A percentile compares a stretch with the other conserved stretches of the same genome.
Evolutionary conservation across 495 filamentous ascomycete genomes (phyloP).

Genomic region (Cenococcum geophilum): DNA sequence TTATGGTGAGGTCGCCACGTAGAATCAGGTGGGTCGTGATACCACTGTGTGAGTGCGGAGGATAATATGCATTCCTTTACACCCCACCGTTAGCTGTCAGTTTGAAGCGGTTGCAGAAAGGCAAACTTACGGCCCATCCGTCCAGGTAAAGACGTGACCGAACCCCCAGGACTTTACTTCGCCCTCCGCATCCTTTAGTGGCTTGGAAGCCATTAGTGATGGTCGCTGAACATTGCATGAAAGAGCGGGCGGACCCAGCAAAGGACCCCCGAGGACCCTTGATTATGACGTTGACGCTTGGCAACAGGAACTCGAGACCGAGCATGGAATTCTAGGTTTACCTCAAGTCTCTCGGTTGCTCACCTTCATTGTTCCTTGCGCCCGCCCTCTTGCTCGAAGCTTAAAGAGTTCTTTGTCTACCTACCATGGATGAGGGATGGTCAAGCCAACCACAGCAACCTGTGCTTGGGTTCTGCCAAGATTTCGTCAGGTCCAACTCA

Average conservation of each 20-base stretch:
- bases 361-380: neutral
- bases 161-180: slow-evolving; percentile 75
- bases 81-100: slow-evolving; percentile 2
- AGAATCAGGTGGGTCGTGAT: slow-evolving; percentile 76
- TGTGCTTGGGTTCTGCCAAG: neutral
- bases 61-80: slow-evolving; percentile 62
- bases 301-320: neutral
- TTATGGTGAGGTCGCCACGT: slow-evolving; percentile 61
- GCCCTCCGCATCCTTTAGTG: slow-evolving; percentile 48
- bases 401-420: neutral
- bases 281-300: neutral
- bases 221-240: neutral
- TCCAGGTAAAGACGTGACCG: slow-evolving; percentile 71
- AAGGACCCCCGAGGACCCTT: neutral
- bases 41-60: slow-evolving; percentile 63
- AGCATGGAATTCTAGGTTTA: neutral
- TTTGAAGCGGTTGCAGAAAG: neutral
- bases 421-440: neutral
- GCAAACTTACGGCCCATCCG: slow-evolving; percentile 59
- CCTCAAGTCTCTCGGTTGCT: neutral
- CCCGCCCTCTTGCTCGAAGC: neutral
- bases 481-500: neutral
- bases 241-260: too few relatives aligned
- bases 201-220: slow-evolving; percentile 22
- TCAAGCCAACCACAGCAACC: neutral